Conservation (phyloP, 805 yeast species). For the Candida sithepensis region DNA sequence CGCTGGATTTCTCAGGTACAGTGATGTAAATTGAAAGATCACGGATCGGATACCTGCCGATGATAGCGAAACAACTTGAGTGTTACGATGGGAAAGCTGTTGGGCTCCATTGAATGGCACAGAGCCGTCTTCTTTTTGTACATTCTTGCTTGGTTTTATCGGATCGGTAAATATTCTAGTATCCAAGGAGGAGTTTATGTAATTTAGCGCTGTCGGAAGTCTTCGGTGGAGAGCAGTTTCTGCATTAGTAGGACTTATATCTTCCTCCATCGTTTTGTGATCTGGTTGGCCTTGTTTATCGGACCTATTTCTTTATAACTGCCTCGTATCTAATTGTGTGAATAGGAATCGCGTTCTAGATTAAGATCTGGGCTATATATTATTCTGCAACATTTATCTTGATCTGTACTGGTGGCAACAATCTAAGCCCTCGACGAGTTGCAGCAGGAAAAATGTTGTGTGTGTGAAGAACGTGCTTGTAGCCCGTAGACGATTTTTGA, state of each 20-base stretch:
- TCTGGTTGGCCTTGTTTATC: neutral
- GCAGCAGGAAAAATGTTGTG: too few species aligned
- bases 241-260: neutral
- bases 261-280: neutral
- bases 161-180: neutral
- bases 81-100: slow-evolving; percentile 35
- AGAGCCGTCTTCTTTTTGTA: neutral
- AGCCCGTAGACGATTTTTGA: too few species aligned
- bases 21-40: slow-evolving; percentile 69
- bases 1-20: slow-evolving; percentile 78
- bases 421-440: too few species aligned
- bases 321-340: neutral
- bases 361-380: neutral
- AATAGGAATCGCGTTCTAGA: neutral
- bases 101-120: slow-evolving; percentile 5
- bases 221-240: neutral
- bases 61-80: slow-evolving; percentile 66
- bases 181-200: neutral
- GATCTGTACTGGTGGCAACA: neutral
- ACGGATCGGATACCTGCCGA: slow-evolving; percentile 86
- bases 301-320: neutral
- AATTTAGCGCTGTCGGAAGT: neutral
- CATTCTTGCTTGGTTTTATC: neutral
- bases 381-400: neutral
- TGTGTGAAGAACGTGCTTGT: too few species aligned